A percentile compares a stretch with the other conserved stretches of the same genome.
phyloP scores from a whole-genome alignment of 208 protist genomes.

The Angomonas deanei region DNA sequence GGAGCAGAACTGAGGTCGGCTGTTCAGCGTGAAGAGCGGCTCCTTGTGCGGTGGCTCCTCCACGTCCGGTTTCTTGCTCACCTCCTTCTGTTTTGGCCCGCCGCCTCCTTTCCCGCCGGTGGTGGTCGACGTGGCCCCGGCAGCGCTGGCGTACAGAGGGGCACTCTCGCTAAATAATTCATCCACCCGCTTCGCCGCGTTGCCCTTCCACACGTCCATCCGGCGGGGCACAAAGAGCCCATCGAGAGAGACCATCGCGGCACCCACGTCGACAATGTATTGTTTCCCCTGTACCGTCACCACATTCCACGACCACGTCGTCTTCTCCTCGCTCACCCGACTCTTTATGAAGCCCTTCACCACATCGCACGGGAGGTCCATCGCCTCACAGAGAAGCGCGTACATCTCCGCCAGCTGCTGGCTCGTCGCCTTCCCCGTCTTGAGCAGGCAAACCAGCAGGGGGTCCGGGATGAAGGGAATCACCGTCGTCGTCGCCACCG shows the following conservation, averaged over 20 bases:
- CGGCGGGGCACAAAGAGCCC: background rate
- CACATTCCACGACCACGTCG: constrained; percentile 75
- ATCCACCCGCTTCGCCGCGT: background rate
- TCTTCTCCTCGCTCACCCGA: constrained; percentile 30
- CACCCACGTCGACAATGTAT: constrained; percentile 1
- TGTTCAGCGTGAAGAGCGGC: constrained; percentile 25
- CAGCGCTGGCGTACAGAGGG: constrained; percentile 17
- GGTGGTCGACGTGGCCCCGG: no score
- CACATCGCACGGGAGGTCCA: constrained; percentile 37
- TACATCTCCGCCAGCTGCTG: constrained; percentile 47
- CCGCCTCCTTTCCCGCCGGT: no score
- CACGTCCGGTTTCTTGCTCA: background rate
- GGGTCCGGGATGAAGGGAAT: constrained; percentile 7
- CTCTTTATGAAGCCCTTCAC: constrained; percentile 59
- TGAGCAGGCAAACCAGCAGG: constrained; percentile 24
- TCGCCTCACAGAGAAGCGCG: constrained; percentile 34
- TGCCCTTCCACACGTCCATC: background rate
- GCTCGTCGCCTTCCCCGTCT: constrained; percentile 32
- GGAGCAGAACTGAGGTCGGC: constrained; percentile 33
- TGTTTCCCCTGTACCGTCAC: constrained; percentile 13
- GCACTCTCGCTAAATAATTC: background rate
- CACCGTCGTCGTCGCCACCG: background rate
- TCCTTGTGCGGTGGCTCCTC: background rate
- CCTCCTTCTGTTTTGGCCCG: background rate
- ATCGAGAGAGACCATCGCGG: background rate